These are phyloP conservation scores for Colletotrichum viniferum DNA, from an alignment of 2,329 filamentous ascomycete genomes.

Conservation along the genomic window DNA sequence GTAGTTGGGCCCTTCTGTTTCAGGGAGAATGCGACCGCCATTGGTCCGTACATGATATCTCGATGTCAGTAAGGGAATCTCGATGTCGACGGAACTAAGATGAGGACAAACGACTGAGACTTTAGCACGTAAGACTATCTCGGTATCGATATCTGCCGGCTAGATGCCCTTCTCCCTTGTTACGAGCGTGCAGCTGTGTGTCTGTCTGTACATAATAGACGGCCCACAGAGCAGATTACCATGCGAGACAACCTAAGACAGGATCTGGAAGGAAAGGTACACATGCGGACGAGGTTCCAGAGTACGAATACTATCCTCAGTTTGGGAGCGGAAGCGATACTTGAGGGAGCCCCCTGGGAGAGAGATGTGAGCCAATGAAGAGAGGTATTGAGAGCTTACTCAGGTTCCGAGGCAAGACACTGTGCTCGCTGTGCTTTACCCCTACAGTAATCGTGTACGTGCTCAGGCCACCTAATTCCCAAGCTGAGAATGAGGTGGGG, in stretches of 20 bases:
- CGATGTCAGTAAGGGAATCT: background rate
- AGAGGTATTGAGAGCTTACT: background rate
- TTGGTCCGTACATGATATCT: background rate
- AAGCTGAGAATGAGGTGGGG: background rate
- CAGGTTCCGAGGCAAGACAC: background rate
- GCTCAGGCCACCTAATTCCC: background rate
- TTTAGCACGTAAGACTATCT: background rate
- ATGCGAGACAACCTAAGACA: background rate
- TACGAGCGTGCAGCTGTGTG: background rate
- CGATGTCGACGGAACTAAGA: background rate
- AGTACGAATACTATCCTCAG: background rate
- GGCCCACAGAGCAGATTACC: background rate
- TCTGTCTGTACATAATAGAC: background rate
- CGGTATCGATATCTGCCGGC: background rate
- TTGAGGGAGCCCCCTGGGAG: background rate
- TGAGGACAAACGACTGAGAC: background rate
- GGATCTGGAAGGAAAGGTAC: background rate
- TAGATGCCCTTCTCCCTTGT: background rate
- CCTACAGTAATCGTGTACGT: background rate
- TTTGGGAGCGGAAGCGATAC: background rate
- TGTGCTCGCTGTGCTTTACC: background rate
- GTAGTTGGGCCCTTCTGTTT: background rate
- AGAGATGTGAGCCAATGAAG: background rate
- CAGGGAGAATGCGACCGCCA: background rate
- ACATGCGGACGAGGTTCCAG: background rate